phyloP scores from a whole-genome alignment of 192 early-diverging fungal species.

The Backusella australiensis region DNA sequence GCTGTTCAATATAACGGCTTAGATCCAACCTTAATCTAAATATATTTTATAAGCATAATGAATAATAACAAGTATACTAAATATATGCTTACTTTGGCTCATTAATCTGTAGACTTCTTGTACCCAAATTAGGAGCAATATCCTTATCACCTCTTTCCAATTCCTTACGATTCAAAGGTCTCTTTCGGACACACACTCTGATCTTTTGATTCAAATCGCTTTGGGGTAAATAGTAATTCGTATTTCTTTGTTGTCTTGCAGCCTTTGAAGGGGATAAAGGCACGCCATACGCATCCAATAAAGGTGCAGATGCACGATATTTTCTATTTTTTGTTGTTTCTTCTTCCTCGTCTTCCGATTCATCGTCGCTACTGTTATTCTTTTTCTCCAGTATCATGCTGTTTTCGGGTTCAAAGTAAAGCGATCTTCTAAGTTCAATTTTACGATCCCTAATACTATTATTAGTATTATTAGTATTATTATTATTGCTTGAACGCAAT shows the following conservation, averaged over 20 bases:
- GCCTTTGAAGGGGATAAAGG: slow-evolving; percentile 33
- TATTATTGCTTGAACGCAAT: not conserved
- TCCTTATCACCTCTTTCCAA: slow-evolving; percentile 76
- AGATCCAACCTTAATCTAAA: slow-evolving; percentile 87
- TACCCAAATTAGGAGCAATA: slow-evolving; percentile 63
- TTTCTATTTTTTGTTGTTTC: slow-evolving; percentile 5
- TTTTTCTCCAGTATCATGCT: not conserved
- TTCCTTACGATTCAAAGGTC: slow-evolving; percentile 90
- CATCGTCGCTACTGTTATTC: not conserved
- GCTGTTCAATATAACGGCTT: slow-evolving; percentile 93
- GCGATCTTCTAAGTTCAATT: slow-evolving; percentile 12
- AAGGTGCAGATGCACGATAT: slow-evolving; percentile 37
- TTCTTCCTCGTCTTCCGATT: slow-evolving; percentile 19
- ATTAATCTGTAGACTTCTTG: slow-evolving; percentile 76
- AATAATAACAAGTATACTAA: not conserved
- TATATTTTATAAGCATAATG: not conserved
- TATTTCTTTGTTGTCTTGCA: not conserved
- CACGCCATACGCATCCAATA: slow-evolving; percentile 75
- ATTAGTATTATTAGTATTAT: not conserved
- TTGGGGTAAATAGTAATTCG: slow-evolving; percentile 15
- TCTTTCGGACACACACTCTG: slow-evolving; percentile 94
- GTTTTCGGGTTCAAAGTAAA: slow-evolving; percentile 13
- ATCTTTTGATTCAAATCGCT: slow-evolving; percentile 79
- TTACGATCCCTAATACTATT: slow-evolving; percentile 13
- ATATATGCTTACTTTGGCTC: slow-evolving; percentile 80